Evolutionary conservation across 768 basidiomycete genomes (phyloP).

Genomic region (Exidia glandulosa): DNA sequence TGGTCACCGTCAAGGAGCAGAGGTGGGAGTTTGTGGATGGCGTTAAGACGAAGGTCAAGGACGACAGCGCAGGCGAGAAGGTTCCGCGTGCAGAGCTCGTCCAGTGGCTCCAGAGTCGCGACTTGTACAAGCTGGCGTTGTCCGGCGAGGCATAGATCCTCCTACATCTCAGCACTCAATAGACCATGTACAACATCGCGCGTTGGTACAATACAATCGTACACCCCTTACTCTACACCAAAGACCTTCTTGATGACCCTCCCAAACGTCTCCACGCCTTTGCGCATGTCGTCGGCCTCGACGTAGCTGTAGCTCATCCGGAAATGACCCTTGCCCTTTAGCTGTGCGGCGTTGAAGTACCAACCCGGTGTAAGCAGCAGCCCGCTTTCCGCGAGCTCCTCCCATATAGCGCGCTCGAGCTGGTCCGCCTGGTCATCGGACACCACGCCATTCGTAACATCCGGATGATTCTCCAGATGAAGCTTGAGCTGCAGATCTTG

Average conservation of each 20-base stretch:
- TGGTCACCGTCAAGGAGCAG: constrained; percentile 89
- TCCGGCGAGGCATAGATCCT: not conserved
- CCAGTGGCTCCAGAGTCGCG: constrained; percentile 40
- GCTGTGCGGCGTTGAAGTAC: constrained; percentile 20
- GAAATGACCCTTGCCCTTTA: not conserved
- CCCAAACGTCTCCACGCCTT: not conserved
- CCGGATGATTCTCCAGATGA: constrained; percentile 47
- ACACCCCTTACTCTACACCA: no score
- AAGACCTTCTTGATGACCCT: not conserved
- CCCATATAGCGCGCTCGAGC: constrained; percentile 51
- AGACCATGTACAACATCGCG: no score
- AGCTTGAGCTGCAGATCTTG: constrained; percentile 42
- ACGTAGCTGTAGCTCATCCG: not conserved
- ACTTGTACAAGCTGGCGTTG: not conserved
- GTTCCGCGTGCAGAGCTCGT: constrained; percentile 53
- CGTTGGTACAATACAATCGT: no score
- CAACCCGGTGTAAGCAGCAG: constrained; percentile 56
- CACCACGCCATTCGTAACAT: constrained; percentile 13
- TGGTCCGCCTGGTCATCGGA: constrained; percentile 26
- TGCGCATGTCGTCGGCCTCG: not conserved
- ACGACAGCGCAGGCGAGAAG: constrained; percentile 43
- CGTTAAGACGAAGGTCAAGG: constrained; percentile 40
- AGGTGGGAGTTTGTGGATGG: constrained; percentile 66
- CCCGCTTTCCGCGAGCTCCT: constrained; percentile 44
- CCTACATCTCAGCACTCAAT: no score